Conservation (phyloP, 2,329 filamentous ascomycete genomes). For the Alternaria atra region DNA sequence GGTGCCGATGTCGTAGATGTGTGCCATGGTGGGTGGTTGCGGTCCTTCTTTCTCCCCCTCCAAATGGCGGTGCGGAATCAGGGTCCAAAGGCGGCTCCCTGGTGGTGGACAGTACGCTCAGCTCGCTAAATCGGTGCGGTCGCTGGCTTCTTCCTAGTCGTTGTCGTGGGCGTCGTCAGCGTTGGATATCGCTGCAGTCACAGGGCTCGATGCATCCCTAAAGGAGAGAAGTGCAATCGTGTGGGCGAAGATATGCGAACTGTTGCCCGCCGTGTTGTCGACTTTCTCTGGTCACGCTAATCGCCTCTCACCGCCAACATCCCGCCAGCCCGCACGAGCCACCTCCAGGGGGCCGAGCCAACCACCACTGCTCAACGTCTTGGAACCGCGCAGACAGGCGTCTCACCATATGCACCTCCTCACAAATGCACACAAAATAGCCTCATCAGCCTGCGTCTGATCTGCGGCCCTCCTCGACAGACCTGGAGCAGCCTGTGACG, state of each 20-base stretch:
- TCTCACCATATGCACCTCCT: constrained; percentile 29
- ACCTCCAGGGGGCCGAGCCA: constrained; percentile 21
- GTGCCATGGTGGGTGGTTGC: constrained; percentile 71
- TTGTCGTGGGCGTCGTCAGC: constrained; percentile 27
- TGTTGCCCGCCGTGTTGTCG: constrained; percentile 20
- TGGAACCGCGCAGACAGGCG: constrained; percentile 23
- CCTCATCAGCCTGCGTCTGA: constrained; percentile 5
- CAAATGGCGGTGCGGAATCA: constrained; percentile 28
- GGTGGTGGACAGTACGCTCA: constrained; percentile 27
- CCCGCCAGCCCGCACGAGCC: constrained; percentile 27
- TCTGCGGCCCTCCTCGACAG: constrained; percentile 8
- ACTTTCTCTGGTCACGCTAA: constrained; percentile 33
- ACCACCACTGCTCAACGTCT: constrained; percentile 19
- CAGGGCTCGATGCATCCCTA: constrained; percentile 40
- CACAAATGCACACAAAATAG: constrained; percentile 17
- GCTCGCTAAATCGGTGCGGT: constrained; percentile 28
- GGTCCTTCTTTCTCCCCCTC: constrained; percentile 24
- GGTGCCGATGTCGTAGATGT: constrained; percentile 95
- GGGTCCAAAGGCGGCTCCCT: constrained; percentile 38
- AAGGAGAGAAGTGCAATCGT: constrained; percentile 15
- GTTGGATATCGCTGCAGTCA: constrained; percentile 39
- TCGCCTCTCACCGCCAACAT: constrained; percentile 35
- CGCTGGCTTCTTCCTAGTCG: constrained; percentile 20
- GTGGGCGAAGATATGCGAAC: constrained; percentile 16
- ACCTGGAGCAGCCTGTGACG: constrained; percentile 15